Base-by-base conservation (phyloP, 1,284 basidiomycete genomes). In the Marasmius oreades region DNA sequence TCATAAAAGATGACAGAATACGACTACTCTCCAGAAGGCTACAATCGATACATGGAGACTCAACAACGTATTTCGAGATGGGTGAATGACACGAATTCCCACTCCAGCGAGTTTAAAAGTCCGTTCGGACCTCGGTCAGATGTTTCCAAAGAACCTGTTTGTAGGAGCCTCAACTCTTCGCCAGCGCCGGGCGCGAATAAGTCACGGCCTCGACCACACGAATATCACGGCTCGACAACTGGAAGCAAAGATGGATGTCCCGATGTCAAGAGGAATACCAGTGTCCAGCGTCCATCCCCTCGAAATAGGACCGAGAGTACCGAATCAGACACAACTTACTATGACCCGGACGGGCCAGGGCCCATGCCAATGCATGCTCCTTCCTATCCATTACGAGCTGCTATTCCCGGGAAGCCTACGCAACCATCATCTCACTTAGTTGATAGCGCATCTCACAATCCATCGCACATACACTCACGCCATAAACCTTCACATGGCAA, bases 1-100 rank as follows among this genome's bases (percentile, higher is more conserved):
- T 33, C 24, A 2, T 12, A n/a, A 33, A 36, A 23, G 43, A 60
- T 60, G 59, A 56, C 60, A 7, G 60, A 59, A 42, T 59, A 58
- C 47, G 57, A 61, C 48, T 59, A 59, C n/a, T 59, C 60, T 22
- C 55, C 47, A 28, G 57, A 61, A 47, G 57, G 51, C 20, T 59
- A 61, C 42, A 48, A 56, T 33, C 57, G 55, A 18, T 50, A 61
- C 22, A 45, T 24, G 28, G 54, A 26, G 5, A 55, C 31, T 26
- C 55, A 45, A 20, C 33, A 14, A 0, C 44, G 51, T 47, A 60
- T 60, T 20, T 55, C 59, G 20, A 54, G 42, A 50, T 60, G 59
- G 59, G 59, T 58, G 3, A 31, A 58, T 20, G 45, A 60, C 24
- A 58, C 59, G 8, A 55, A 58, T 45, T 50, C 56, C 12, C 56